These are phyloP conservation scores for Penicillium salamii DNA, from an alignment of 495 filamentous ascomycete species.

Conservation along the genomic window DNA sequence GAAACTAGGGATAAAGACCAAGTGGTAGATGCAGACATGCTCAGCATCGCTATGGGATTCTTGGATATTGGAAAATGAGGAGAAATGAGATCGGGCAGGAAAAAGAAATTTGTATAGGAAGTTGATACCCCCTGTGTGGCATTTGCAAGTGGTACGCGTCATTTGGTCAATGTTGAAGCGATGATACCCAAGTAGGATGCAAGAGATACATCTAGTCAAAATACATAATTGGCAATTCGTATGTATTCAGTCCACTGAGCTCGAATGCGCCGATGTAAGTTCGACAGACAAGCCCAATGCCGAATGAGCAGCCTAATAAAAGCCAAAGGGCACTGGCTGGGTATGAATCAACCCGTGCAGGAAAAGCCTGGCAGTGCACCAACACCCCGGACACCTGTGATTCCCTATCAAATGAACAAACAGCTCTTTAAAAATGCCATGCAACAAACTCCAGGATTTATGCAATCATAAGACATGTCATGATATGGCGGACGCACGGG, in stretches of 20 bases:
- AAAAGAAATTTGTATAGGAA: neutral
- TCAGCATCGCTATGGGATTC: constrained; percentile 41
- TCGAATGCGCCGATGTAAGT: neutral
- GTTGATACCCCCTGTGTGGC: neutral
- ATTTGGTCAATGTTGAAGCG: neutral
- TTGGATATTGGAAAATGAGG: constrained; percentile 31
- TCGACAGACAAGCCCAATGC: no score
- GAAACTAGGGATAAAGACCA: neutral
- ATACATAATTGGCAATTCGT: no score
- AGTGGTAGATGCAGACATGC: constrained; percentile 30
- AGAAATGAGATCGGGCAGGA: neutral
- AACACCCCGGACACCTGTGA: constrained; percentile 20
- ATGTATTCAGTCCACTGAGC: no score
- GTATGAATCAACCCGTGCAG: neutral
- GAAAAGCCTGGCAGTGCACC: constrained; percentile 5
- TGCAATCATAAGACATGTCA: constrained; percentile 44
- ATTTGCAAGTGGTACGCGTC: neutral
- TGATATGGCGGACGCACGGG: constrained; percentile 9
- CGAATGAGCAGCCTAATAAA: no score
- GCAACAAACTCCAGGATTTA: constrained; percentile 42
- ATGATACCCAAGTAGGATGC: constrained; percentile 13
- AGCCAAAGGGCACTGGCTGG: no score
- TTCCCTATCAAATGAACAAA: constrained; percentile 17
- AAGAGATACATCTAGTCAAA: constrained; percentile 10
- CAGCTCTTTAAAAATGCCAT: constrained; percentile 27